Percentiles rank a stretch among this genome's conserved stretches.
Conservation (phyloP, 2,329 filamentous ascomycete species). For the Ceratocystis alfenasii region DNA sequence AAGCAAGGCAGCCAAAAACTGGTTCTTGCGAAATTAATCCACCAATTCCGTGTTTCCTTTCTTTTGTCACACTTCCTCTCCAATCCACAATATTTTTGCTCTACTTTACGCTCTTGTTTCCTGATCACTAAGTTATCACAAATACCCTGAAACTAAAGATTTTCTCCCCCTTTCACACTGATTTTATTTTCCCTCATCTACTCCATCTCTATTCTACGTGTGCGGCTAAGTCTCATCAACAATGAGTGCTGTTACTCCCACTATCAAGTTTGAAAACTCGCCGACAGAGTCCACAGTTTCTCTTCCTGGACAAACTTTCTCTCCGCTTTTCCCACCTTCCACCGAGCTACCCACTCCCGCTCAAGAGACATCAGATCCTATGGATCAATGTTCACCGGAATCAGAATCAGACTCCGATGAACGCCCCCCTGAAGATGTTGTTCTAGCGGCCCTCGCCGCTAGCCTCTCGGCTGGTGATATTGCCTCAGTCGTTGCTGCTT, state of each 20-base stretch:
- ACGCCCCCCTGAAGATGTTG: constrained; percentile 24
- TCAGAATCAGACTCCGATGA: constrained; percentile 29
- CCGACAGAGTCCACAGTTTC: constrained; percentile 45
- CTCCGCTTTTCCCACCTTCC: constrained; percentile 37
- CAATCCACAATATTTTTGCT: not conserved
- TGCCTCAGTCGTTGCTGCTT: constrained; percentile 19
- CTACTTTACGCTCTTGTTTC: not conserved
- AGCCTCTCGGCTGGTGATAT: constrained; percentile 19
- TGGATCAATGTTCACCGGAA: constrained; percentile 41
- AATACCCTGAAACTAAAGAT: not conserved
- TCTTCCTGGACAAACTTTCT: constrained; percentile 37
- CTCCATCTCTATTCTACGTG: constrained; percentile 9
- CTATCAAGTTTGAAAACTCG: constrained; percentile 42
- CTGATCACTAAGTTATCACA: not conserved
- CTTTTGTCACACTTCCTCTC: not conserved
- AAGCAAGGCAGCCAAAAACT: constrained; percentile 16
- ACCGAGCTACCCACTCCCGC: constrained; percentile 27
- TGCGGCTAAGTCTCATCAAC: constrained; percentile 24
- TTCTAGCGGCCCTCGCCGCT: constrained; percentile 24
- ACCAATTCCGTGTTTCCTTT: not conserved
- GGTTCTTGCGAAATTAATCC: not conserved
- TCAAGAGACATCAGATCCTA: constrained; percentile 33
- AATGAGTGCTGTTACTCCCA: constrained; percentile 26
- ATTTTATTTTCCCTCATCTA: not conserved
- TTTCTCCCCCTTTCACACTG: not conserved